Percentiles rank a stretch among this genome's conserved stretches.
Evolutionary conservation across 305 asterid genomes (phyloP).

Genomic region (Fraxinus baroniana): DNA sequence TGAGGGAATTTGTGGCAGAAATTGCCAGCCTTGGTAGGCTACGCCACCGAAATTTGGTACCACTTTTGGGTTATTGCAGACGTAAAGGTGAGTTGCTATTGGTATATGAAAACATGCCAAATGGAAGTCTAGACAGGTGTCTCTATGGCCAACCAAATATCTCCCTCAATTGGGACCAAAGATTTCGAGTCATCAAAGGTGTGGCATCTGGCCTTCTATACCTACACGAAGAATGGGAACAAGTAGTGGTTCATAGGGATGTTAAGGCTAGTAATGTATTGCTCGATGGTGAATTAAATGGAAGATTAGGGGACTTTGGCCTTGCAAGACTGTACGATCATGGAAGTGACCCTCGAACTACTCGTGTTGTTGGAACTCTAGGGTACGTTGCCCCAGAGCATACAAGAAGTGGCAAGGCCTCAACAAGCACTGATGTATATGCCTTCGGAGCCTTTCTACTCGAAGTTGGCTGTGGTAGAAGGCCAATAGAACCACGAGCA

Average conservation of each 20-base stretch:
- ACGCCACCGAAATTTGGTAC: no score
- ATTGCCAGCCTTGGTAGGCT: constrained; percentile 15
- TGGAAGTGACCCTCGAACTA: constrained; percentile 58
- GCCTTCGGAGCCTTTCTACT: constrained; percentile 73
- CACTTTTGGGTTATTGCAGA: no score
- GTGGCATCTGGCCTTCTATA: constrained; percentile 56
- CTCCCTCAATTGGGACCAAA: constrained; percentile 22
- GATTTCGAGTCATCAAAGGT: constrained; percentile 52
- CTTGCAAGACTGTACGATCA: constrained; percentile 61
- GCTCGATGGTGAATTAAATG: no score
- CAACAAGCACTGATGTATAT: constrained; percentile 56
- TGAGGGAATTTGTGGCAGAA: constrained; percentile 59
- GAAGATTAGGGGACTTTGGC: constrained; percentile 39
- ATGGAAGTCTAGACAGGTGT: constrained; percentile 51
- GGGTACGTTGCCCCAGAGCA: constrained; percentile 45
- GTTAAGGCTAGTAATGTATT: constrained; percentile 60
- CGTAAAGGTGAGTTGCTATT: no score
- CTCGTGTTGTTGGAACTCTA: constrained; percentile 45
- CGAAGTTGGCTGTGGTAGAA: constrained; percentile 53
- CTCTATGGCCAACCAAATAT: constrained; percentile 33
- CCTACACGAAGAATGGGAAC: constrained; percentile 70
- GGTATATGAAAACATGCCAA: constrained; percentile 1
- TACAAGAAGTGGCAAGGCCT: constrained; percentile 57
- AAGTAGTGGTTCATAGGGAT: constrained; percentile 64
- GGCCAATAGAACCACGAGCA: constrained; percentile 40